These are phyloP conservation scores for Didymella exigua DNA, from an alignment of 2,329 filamentous ascomycete genomes.

Conservation along the genomic window DNA sequence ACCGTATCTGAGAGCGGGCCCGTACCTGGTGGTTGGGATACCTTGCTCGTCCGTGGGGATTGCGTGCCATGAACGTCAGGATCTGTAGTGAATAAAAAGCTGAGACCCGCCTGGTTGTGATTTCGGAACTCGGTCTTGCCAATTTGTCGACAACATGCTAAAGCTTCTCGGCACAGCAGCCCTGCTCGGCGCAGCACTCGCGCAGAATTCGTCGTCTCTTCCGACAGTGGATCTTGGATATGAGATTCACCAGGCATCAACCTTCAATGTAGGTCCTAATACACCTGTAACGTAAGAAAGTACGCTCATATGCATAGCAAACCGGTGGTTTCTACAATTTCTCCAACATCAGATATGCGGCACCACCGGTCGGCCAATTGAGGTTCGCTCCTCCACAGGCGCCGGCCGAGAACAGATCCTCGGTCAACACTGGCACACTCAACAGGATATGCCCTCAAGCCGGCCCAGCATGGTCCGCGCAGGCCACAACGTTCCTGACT, in stretches of 20 bases:
- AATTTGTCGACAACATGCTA: constrained; percentile 23
- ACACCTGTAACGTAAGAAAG: neutral
- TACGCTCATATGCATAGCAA: constrained; percentile 31
- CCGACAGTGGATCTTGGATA: constrained; percentile 61
- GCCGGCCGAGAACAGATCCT: constrained; percentile 51
- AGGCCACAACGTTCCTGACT: constrained; percentile 43
- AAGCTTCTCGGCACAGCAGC: constrained; percentile 28
- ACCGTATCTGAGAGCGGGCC: neutral
- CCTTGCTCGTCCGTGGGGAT: constrained; percentile 3
- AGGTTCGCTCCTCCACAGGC: constrained; percentile 57
- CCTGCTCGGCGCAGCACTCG: constrained; percentile 30
- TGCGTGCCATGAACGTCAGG: constrained; percentile 1
- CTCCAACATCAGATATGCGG: constrained; percentile 62
- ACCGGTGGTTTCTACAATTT: constrained; percentile 59
- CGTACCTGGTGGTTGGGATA: constrained; percentile 4
- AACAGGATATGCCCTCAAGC: constrained; percentile 46
- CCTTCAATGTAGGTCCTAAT: constrained; percentile 49
- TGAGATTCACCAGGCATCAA: constrained; percentile 56
- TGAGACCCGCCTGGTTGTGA: neutral
- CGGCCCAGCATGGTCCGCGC: constrained; percentile 51
- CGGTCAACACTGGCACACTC: constrained; percentile 54
- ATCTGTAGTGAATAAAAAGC: constrained; percentile 6
- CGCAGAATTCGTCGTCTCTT: constrained; percentile 37
- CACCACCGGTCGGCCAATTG: constrained; percentile 58
- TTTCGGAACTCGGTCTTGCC: neutral